Evolutionary conservation across 2,329 filamentous ascomycete species (phyloP), one percentile per base, ranked within the genome.

Genomic region (Pseudovirgaria hyperparasitica): DNA sequence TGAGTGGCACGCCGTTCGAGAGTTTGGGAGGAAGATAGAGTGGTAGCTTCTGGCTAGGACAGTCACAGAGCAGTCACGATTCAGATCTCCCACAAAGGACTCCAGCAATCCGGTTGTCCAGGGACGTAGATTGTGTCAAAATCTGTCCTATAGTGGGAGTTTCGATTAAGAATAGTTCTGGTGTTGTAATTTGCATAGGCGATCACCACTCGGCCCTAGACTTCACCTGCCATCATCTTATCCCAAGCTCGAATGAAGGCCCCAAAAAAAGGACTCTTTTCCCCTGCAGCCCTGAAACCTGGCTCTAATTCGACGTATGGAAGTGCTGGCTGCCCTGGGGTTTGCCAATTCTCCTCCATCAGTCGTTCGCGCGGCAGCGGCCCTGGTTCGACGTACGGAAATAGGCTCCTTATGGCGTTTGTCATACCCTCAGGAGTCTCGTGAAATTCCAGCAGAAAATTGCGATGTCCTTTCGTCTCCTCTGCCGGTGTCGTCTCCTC

Each of bases 211-310:
- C n/a, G n/a, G n/a, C 42, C 19, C 26, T 28, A 28, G 26, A 28
- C 19, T 28, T 28, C 26, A 20, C 26, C 26, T 28, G 26, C 26
- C 26, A 28, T 28, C 17, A 28, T 28, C 26, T 28, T 28, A 28
- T 28, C 26, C 26, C 26, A 28, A 28, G 26, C 14, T 28, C 13
- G 26, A 22, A 28, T 16, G 23, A 28, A 28, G 16, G 26, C 26
- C 26, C 26, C 26, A 28, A 28, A 21, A 28, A 28, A 13, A 28
- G 23, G 23, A 16, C 26, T 28, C 26, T 21, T 28, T 20, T 28
- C 26, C 21, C 26, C 17, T 22, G 26, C 26, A 28, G 26, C 26
- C 26, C 26, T 28, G 19, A 28, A 28, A 28, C 26, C 19, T 20
- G 21, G 19, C 21, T 28, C 26, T 18, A 28, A 28, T 28, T 21